Conservation (phyloP, 2,329 filamentous ascomycete species). For the Sporothrix luriei region DNA sequence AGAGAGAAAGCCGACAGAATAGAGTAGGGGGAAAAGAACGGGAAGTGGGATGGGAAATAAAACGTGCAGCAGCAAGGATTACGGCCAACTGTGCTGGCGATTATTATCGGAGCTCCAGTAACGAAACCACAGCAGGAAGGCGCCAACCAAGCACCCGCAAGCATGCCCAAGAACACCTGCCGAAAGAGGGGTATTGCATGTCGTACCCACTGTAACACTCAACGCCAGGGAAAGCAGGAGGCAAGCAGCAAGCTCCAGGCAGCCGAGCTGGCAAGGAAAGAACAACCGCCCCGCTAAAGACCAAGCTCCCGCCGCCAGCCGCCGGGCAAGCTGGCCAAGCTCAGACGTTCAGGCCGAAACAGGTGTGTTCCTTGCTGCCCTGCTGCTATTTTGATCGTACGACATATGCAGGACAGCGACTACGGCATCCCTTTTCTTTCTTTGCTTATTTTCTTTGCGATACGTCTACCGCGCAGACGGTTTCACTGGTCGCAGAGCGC, state of each 20-base stretch:
- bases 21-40: constrained; percentile 6
- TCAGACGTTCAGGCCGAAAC: not conserved
- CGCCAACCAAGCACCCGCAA: not conserved
- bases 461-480: not conserved
- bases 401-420: not conserved
- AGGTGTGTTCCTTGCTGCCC: not conserved
- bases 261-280: constrained; percentile 24
- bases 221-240: constrained; percentile 23
- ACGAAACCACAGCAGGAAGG: constrained; percentile 8
- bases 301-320: constrained; percentile 22
- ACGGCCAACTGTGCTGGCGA: constrained; percentile 22
- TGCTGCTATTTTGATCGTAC: not conserved
- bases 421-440: constrained; percentile 7
- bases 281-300: constrained; percentile 19
- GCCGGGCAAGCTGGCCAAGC: constrained; percentile 17
- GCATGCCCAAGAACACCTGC: constrained; percentile 11
- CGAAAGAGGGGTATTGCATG: constrained; percentile 29
- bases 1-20: not conserved
- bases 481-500: not conserved
- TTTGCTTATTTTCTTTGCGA: not conserved
- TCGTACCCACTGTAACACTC: not conserved
- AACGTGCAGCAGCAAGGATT: constrained; percentile 21
- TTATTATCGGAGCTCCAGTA: constrained; percentile 9
- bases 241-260: constrained; percentile 24
- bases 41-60: constrained; percentile 32